These are phyloP conservation scores for Teratosphaeria nubilosa DNA, from an alignment of 2,329 filamentous ascomycete species.

Conservation along the genomic window DNA sequence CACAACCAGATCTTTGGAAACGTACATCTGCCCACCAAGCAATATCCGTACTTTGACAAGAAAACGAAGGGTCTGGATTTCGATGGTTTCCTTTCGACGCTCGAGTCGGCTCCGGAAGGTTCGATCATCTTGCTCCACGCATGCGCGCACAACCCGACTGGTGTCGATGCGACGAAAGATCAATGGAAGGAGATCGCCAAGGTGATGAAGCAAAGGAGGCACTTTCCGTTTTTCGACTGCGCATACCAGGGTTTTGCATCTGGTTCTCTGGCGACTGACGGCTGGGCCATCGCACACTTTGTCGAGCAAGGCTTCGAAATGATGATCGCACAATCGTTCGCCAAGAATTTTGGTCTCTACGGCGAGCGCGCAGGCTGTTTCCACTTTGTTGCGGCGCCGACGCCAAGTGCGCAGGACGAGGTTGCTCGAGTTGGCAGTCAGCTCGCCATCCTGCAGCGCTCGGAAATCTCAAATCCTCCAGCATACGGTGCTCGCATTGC, in stretches of 20 bases:
- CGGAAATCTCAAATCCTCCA: constrained; percentile 94
- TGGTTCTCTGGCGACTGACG: constrained; percentile 73
- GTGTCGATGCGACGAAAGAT: constrained; percentile 83
- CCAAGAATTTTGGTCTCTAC: constrained; percentile 66
- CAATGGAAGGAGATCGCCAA: constrained; percentile 88
- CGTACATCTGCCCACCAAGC: constrained; percentile 64
- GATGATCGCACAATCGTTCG: constrained; percentile 43
- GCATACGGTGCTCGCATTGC: constrained; percentile 89
- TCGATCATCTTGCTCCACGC: constrained; percentile 88
- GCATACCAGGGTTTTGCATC: constrained; percentile 98
- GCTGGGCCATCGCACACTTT: constrained; percentile 90
- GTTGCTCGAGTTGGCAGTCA: constrained; percentile 66
- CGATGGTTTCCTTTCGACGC: constrained; percentile 67
- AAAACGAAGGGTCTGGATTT: constrained; percentile 86
- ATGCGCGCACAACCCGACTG: constrained; percentile 96
- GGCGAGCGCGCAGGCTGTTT: constrained; percentile 94
- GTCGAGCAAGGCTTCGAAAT: constrained; percentile 76
- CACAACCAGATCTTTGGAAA: constrained; percentile 98
- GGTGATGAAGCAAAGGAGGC: constrained; percentile 64
- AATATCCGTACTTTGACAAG: constrained; percentile 90
- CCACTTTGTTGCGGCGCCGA: constrained; percentile 75
- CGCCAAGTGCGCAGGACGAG: constrained; percentile 53
- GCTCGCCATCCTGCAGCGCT: constrained; percentile 86
- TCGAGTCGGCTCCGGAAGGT: constrained; percentile 61
- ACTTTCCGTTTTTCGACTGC: constrained; percentile 97